Percentiles rank a stretch among this genome's conserved stretches.
Conservation (phyloP, 108 stramenopile genomes). For the Discostella pseudostelligera region DNA sequence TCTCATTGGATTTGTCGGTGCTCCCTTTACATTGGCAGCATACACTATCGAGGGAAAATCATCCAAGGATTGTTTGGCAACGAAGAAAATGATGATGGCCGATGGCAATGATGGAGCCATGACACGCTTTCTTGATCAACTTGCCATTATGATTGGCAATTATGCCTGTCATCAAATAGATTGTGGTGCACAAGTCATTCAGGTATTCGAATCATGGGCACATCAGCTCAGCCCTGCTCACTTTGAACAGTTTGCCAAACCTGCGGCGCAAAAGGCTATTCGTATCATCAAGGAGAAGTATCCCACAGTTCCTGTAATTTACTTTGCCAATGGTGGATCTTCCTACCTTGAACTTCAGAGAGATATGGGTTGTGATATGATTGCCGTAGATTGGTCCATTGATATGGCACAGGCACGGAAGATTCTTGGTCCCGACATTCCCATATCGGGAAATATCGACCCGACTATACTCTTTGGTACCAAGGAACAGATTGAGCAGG, state of each 20-base stretch:
- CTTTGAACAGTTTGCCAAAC: slow-evolving; percentile 90
- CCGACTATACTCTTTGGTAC: slow-evolving; percentile 93
- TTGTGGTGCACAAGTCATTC: slow-evolving; percentile 95
- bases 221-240: slow-evolving; percentile 86
- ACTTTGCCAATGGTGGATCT: slow-evolving; percentile 97
- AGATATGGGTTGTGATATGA: slow-evolving; percentile 91
- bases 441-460: slow-evolving; percentile 93
- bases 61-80: slow-evolving; percentile 77
- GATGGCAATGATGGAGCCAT: slow-evolving; percentile 71
- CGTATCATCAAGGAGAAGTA: slow-evolving; percentile 83
- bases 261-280: slow-evolving; percentile 86
- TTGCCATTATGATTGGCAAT: slow-evolving; percentile 87
- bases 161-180: slow-evolving; percentile 97
- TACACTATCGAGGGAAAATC: slow-evolving; percentile 96
- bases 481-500: slow-evolving; percentile 83
- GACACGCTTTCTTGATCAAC: slow-evolving; percentile 78
- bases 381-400: slow-evolving; percentile 89
- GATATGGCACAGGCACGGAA: slow-evolving; percentile 84
- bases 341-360: slow-evolving; percentile 87
- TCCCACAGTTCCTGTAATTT: slow-evolving; percentile 94
- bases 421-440: slow-evolving; percentile 79
- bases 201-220: slow-evolving; percentile 98
- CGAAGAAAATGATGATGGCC: slow-evolving; percentile 91
- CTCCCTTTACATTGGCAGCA: slow-evolving; percentile 96
- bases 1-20: slow-evolving; percentile 97